Base-by-base conservation (phyloP, 331 rosid species). In the Ulmus americana region DNA sequence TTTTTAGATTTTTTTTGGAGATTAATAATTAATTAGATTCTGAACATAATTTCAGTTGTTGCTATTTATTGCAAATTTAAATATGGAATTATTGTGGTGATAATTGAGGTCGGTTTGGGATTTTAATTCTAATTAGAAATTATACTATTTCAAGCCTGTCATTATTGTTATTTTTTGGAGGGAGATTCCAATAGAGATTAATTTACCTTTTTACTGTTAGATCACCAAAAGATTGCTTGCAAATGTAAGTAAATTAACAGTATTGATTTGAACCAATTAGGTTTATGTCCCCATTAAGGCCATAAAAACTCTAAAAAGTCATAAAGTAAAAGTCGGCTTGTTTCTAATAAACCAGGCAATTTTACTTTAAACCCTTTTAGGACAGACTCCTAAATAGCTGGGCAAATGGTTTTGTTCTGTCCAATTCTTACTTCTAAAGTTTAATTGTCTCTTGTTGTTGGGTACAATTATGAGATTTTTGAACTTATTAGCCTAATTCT, bases 261-360 rank as follows among this genome's bases (percentile, higher is more conserved):
- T 51, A 22, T 43, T 49, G 41, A 39, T 65, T 54, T 74, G 44
- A 50, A 59, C 57, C 72, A 16, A 8, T 74, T 66, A 45, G 80
- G 72, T 55, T 48, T 15, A 47, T 69, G 91, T 88, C 85, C 59
- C 84, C 81, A 44, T 41, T 11, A 70, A 61, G 39, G 78, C 70
- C 76, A 72, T 71, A 71, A 80, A 84, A 74, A 64, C 58, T 63
- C 45, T 35, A 35, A 54, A 84, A 86, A 84, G 86, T 84, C 84
- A 75, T 80, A 76, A 86, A 76, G 79, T 58, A 68, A 73, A 72
- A 77, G 84, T 68, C 63, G 49, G 50, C 45, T 48, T 82, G 96
- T 72, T 79, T 75, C 91, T 86, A 59, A 53, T 74, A 72, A 81
- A 79, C 76, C 85, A 68, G 81, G 81, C 95, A 88, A 62, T 49